Evolutionary conservation across 768 basidiomycete genomes (phyloP), one percentile per base, ranked within the genome.

Genomic region (Collybia mongolica): DNA sequence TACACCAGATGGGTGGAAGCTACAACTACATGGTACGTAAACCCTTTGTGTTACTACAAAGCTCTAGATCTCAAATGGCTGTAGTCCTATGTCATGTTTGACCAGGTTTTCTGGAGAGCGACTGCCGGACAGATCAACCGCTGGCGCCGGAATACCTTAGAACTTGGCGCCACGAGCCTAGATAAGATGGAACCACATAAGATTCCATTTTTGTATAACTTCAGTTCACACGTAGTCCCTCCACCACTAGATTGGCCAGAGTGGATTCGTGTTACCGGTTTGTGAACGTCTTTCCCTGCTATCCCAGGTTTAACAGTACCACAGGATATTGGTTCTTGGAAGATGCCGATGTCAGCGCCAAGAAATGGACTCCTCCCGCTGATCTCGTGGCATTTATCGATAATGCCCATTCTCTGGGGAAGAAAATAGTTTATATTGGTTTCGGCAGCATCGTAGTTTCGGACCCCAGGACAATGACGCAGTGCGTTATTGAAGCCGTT

Each of bases 121-220:
- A 98, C 86, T 23, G 78, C 96, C 2, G 89, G 92, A 1, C 96
- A 98, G 62, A 86, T 99, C 61, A 98, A 98, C 63, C 81, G 91
- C 40, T 99, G 93, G 93, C 79, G 96, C 26, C 80, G 86, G 55
- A 82, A 93, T 55, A 64, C 82, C 6, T 70, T 98, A 18, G 81
- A 79, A 42, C 79, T 99, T 29, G 80, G 80, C 2, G 77, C 86
- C 54, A 98, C 96, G 15, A 93, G 77, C 56, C 74, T 97, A 38
- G 97, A 98, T 68, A 93, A 86, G 70, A 90, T 98, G 84, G 93
- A 97, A 63, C 91, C 91, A 29, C 94, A 98, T 71, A 97, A 95
- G 72, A 91, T 96, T 44, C 96, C 96, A 2, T 99, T 98, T 74
- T 68, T 99, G 24, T 99, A 99, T 70, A 98, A 98, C 67, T 98